Evolutionary conservation across 441 rosid species (phyloP).

Genomic region (Bruguiera hainesii): DNA sequence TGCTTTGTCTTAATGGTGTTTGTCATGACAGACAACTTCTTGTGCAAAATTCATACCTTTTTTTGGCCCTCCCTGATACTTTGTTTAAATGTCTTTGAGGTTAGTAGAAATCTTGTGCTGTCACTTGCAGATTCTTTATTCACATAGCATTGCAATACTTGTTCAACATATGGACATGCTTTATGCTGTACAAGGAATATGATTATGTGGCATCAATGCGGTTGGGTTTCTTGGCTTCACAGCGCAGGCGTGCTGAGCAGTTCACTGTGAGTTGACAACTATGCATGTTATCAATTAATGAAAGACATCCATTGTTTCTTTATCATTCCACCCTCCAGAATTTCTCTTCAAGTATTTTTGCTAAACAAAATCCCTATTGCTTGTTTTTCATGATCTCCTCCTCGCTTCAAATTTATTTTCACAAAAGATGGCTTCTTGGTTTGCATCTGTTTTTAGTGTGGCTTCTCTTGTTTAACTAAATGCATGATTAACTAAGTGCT

Average conservation of each 20-base stretch:
- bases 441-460: neutral
- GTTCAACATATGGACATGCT: slow-evolving; percentile 84
- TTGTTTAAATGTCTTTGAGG: too few species aligned
- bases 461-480: neutral
- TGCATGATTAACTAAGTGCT: neutral
- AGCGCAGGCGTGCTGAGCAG: slow-evolving; percentile 77
- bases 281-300: neutral
- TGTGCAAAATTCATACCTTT: too few species aligned
- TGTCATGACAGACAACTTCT: too few species aligned
- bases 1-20: too few species aligned
- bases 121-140: slow-evolving; percentile 75
- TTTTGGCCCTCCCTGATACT: too few species aligned
- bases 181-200: slow-evolving; percentile 91
- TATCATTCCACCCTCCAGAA: neutral
- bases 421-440: neutral
- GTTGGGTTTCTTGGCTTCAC: slow-evolving; percentile 76
- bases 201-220: slow-evolving; percentile 75
- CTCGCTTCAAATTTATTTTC: neutral
- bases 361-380: neutral
- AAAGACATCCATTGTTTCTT: neutral
- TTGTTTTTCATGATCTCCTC: slow-evolving; percentile 3
- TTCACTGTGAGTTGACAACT: slow-evolving; percentile 69
- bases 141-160: slow-evolving; percentile 84
- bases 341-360: neutral
- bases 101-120: slow-evolving; percentile 10